Evolutionary conservation across 2,329 filamentous ascomycete genomes (phyloP).

Genomic region (Phaeosphaeria sp.): DNA sequence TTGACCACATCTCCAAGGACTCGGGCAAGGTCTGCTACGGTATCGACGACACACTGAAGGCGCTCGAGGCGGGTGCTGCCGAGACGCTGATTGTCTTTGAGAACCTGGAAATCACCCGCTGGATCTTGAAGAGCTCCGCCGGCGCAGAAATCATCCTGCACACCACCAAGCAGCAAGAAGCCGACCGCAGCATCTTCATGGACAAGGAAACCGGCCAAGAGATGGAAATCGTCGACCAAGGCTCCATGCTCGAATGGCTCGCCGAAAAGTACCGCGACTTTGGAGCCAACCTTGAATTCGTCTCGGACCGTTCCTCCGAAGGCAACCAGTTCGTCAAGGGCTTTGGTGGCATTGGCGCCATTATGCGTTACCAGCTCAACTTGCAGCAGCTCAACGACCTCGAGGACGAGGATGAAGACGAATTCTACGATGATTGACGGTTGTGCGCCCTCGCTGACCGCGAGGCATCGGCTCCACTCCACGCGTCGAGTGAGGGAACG

Average conservation of each 20-base stretch:
- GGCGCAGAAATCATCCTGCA: conserved; percentile 79
- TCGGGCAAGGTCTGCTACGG: conserved; percentile 97
- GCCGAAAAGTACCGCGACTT: conserved; percentile 99
- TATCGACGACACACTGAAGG: conserved; percentile 97
- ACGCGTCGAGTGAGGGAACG: conserved; percentile 61
- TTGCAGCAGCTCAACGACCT: conserved; percentile 97
- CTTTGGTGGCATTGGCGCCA: conserved; percentile 96
- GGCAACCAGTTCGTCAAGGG: conserved; percentile 99
- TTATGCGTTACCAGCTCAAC: conserved; percentile 99
- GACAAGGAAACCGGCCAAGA: conserved; percentile 96
- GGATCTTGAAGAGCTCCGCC: conserved; percentile 80
- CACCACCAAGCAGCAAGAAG: conserved; percentile 85
- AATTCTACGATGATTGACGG: conserved; percentile 96
- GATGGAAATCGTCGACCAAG: conserved; percentile 90
- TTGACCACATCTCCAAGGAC: conserved; percentile 98
- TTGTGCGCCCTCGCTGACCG: conserved; percentile 82
- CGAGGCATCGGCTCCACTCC: conserved; percentile 81
- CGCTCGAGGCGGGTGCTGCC: conserved; percentile 90
- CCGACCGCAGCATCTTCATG: conserved; percentile 82
- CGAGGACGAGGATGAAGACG: conserved; percentile 74
- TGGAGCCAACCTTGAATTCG: conserved; percentile 93
- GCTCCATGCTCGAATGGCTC: conserved; percentile 98
- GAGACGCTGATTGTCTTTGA: conserved; percentile 97
- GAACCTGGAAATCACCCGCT: conserved; percentile 94
- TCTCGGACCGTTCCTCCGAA: conserved; percentile 95